A percentile compares a stretch with the other conserved stretches of the same genome.
These are phyloP conservation scores for Euphorbia pulcherrima DNA, from an alignment of 345 rosid genomes.

Conservation along the genomic window DNA sequence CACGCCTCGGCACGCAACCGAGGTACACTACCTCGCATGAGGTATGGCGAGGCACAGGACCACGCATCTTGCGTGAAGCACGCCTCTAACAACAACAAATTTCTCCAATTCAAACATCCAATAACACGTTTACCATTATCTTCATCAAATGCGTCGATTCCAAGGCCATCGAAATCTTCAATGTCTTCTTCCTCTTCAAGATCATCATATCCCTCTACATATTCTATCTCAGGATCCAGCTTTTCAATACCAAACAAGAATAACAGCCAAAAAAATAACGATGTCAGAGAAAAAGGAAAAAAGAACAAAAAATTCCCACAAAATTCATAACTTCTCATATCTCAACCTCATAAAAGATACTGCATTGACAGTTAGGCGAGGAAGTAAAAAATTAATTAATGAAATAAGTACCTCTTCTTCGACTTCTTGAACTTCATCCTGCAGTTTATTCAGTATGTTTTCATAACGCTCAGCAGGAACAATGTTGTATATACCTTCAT, in stretches of 20 bases:
- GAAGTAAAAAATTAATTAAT: background rate
- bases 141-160: constrained; percentile 28
- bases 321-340: background rate
- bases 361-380: too few relatives aligned
- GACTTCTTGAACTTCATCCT: constrained; percentile 38
- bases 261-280: background rate
- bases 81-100: background rate
- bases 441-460: constrained; percentile 35
- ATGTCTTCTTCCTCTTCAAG: constrained; percentile 88
- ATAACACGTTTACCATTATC: constrained; percentile 33
- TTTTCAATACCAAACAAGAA: constrained; percentile 7
- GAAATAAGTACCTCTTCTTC: constrained; percentile 39
- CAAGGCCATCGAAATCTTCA: constrained; percentile 62
- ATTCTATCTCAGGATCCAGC: constrained; percentile 70
- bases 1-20: too few relatives aligned
- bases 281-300: background rate
- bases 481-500: constrained; percentile 63
- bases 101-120: background rate
- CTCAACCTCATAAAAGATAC: background rate
- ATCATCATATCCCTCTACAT: constrained; percentile 71
- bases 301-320: background rate
- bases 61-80: too few relatives aligned
- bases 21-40: too few relatives aligned
- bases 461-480: constrained; percentile 39
- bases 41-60: too few relatives aligned